phyloP scores from a whole-genome alignment of 495 filamentous ascomycete genomes.

The Hyphodiscus hymeniophilus region DNA sequence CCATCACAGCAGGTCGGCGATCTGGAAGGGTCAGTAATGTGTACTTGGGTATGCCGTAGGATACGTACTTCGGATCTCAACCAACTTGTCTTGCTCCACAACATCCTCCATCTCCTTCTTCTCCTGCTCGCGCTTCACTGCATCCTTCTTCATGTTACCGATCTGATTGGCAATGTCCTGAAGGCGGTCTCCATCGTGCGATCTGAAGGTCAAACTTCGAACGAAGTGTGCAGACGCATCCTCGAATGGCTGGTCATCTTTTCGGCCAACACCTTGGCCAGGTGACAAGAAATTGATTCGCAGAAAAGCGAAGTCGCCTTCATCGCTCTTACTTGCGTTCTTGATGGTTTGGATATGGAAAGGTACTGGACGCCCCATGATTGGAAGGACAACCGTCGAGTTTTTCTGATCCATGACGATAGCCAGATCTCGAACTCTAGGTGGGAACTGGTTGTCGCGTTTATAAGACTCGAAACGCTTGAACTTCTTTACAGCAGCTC shows the following conservation, averaged over 20 bases:
- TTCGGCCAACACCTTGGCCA: constrained; percentile 93
- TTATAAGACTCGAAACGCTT: constrained; percentile 99
- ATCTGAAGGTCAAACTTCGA: constrained; percentile 87
- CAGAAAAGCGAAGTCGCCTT: constrained; percentile 87
- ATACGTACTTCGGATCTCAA: constrained; percentile 75
- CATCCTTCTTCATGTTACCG: constrained; percentile 85
- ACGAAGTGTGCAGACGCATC: constrained; percentile 94
- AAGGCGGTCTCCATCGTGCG: constrained; percentile 78
- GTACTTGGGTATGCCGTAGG: not conserved
- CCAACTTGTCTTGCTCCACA: constrained; percentile 96
- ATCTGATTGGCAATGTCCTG: constrained; percentile 85
- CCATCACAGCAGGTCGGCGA: constrained; percentile 76
- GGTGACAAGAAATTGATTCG: constrained; percentile 97
- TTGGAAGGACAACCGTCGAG: constrained; percentile 81
- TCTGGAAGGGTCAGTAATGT: constrained; percentile 44
- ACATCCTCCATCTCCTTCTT: constrained; percentile 99
- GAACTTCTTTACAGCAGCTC: constrained; percentile 90
- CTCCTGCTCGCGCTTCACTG: constrained; percentile 85
- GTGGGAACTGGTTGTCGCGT: constrained; percentile 88
- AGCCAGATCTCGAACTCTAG: constrained; percentile 70
- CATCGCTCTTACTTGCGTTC: constrained; percentile 90
- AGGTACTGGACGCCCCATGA: constrained; percentile 95
- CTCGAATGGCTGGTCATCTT: constrained; percentile 98
- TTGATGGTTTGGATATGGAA: constrained; percentile 99
- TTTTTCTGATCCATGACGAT: constrained; percentile 89